Evolutionary conservation across 164 flowering plant genomes (phyloP).

Genomic region (Hamamelis virginiana): DNA sequence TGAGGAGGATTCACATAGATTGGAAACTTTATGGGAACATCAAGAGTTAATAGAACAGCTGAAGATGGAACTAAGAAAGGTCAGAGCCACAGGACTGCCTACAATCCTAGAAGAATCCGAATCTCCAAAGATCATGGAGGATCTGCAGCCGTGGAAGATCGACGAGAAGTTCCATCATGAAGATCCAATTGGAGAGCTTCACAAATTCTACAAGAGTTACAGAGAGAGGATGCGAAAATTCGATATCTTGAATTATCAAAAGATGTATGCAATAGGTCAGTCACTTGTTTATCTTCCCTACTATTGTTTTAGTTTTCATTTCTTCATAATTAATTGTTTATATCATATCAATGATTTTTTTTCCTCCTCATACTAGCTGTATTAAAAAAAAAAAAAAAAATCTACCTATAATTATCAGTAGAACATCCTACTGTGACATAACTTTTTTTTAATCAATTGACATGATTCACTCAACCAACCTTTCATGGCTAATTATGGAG

Average conservation of each 20-base stretch:
- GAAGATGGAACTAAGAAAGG: slow-evolving; percentile 77
- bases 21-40: slow-evolving; percentile 86
- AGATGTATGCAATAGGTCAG: slow-evolving; percentile 90
- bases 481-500: slow-evolving; percentile 8
- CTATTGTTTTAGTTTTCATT: neutral
- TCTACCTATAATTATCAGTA: too few species aligned
- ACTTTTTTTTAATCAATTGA: too few species aligned
- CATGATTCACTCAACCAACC: slow-evolving; percentile 2
- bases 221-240: slow-evolving; percentile 84
- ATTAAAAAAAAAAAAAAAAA: too few species aligned
- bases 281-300: slow-evolving; percentile 10
- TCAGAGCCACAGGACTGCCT: slow-evolving; percentile 78
- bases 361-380: too few species aligned
- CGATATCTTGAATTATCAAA: slow-evolving; percentile 92
- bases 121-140: slow-evolving; percentile 66
- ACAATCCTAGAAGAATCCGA: slow-evolving; percentile 92
- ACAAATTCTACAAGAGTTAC: slow-evolving; percentile 79
- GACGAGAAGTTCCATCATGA: slow-evolving; percentile 66
- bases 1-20: slow-evolving; percentile 47
- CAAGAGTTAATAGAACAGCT: slow-evolving; percentile 89
- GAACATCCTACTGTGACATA: too few species aligned
- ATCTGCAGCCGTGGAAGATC: slow-evolving; percentile 87
- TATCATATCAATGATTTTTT: neutral
- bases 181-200: slow-evolving; percentile 60
- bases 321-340: neutral